Evolutionary conservation across 2,329 filamentous ascomycete species (phyloP).

Genomic region (Blastomyces gilchristii): DNA sequence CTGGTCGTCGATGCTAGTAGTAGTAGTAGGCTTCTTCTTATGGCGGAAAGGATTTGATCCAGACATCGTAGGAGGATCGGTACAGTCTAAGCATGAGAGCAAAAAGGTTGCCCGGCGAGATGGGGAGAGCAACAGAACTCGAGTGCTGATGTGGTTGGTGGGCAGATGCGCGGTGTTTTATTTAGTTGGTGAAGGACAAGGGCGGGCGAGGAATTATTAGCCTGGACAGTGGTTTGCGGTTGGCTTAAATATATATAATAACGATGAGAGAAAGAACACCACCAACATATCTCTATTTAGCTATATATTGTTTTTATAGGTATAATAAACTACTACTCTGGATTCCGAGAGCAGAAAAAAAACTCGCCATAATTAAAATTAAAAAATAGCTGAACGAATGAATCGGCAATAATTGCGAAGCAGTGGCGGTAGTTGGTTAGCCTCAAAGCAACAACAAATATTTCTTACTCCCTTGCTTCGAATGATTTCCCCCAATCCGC

Average conservation of each 20-base stretch:
- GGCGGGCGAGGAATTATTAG: neutral
- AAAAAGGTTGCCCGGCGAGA: conserved; percentile 8
- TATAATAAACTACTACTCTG: neutral
- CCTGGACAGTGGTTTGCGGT: neutral
- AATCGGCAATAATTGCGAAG: neutral
- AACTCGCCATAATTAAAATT: neutral
- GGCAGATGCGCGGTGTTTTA: neutral
- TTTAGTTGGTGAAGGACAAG: neutral
- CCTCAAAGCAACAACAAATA: neutral
- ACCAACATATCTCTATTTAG: neutral
- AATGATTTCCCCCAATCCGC: neutral
- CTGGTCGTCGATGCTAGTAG: conserved; percentile 14
- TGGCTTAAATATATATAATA: too few species aligned
- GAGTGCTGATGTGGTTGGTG: conserved; percentile 12
- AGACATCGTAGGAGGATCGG: conserved; percentile 33
- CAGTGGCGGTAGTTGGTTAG: neutral
- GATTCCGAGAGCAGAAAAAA: neutral
- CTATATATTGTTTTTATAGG: neutral
- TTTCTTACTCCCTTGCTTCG: neutral
- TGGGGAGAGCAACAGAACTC: conserved; percentile 15
- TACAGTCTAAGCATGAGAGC: conserved; percentile 25
- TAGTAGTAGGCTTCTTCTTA: conserved; percentile 28
- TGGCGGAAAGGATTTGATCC: conserved; percentile 43
- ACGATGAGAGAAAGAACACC: neutral
- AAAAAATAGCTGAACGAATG: neutral